Conservation (phyloP, 345 rosid genomes). For the Heritiera fomes region DNA sequence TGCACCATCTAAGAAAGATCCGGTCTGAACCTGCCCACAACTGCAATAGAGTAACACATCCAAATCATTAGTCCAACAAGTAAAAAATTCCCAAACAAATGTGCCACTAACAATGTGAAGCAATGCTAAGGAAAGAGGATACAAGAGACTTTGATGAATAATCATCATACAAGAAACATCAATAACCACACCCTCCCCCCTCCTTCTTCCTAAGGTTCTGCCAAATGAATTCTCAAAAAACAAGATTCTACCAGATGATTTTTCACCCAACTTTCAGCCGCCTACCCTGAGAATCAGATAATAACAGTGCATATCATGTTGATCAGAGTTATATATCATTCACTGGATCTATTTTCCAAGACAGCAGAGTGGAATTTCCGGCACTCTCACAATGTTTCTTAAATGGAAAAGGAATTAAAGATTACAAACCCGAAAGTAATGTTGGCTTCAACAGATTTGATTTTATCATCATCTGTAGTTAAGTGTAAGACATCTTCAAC, state of each 20-base stretch:
- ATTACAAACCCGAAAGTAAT: constrained; percentile 58
- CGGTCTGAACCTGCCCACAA: constrained; percentile 85
- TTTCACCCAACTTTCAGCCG: too few species aligned
- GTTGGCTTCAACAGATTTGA: constrained; percentile 39
- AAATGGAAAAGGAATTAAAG: background rate
- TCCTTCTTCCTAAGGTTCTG: background rate
- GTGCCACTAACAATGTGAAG: background rate
- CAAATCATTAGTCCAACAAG: constrained; percentile 1
- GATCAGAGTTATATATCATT: background rate
- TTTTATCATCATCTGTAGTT: constrained; percentile 32
- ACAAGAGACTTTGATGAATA: background rate
- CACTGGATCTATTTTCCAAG: background rate
- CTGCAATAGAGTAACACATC: constrained; percentile 44
- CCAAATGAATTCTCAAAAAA: background rate
- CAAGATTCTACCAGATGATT: too few species aligned
- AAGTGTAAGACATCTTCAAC: constrained; percentile 65
- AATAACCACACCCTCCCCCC: too few species aligned
- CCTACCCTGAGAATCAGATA: too few species aligned
- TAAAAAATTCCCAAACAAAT: background rate
- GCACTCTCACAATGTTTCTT: background rate
- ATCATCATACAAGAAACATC: background rate
- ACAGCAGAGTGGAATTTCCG: background rate
- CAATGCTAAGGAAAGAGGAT: background rate
- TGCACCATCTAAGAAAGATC: constrained; percentile 78
- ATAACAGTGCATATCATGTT: too few species aligned